These are phyloP conservation scores for Termitomyces sp. DNA, from an alignment of 768 basidiomycete species.

Conservation along the genomic window DNA sequence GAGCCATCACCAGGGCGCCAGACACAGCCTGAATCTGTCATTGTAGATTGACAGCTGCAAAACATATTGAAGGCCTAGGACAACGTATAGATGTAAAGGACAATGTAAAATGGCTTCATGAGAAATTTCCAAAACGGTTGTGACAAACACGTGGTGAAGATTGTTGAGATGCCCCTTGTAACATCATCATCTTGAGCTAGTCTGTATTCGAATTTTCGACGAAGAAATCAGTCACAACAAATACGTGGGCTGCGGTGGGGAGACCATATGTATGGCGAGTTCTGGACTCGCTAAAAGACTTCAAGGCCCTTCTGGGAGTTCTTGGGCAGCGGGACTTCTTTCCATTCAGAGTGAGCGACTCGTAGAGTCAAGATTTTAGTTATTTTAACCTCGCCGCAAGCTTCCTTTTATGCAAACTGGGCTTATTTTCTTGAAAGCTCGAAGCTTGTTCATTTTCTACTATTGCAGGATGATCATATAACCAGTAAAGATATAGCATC, in stretches of 20 bases:
- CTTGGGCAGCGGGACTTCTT: background rate
- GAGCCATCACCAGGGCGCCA: constrained; percentile 38
- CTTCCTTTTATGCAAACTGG: background rate
- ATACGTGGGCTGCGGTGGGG: no score
- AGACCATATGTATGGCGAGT: background rate
- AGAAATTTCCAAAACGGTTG: background rate
- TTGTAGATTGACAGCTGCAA: constrained; percentile 9
- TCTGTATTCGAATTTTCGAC: no score
- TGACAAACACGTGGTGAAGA: no score
- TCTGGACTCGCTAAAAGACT: background rate
- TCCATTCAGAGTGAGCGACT: background rate
- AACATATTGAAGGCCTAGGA: background rate
- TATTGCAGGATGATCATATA: background rate
- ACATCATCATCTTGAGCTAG: no score
- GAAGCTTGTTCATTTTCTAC: background rate
- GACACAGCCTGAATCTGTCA: constrained; percentile 15
- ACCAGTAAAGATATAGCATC: background rate
- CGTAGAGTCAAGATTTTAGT: background rate
- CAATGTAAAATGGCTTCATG: background rate
- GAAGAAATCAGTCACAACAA: no score
- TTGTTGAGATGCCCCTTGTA: no score
- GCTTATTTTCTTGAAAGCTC: background rate
- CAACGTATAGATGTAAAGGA: background rate
- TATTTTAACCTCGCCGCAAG: background rate
- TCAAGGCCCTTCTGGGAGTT: background rate